Evolutionary conservation across 2,329 filamentous ascomycete species (phyloP), one percentile per base, ranked within the genome.

Genomic region (Penicillium sp.): DNA sequence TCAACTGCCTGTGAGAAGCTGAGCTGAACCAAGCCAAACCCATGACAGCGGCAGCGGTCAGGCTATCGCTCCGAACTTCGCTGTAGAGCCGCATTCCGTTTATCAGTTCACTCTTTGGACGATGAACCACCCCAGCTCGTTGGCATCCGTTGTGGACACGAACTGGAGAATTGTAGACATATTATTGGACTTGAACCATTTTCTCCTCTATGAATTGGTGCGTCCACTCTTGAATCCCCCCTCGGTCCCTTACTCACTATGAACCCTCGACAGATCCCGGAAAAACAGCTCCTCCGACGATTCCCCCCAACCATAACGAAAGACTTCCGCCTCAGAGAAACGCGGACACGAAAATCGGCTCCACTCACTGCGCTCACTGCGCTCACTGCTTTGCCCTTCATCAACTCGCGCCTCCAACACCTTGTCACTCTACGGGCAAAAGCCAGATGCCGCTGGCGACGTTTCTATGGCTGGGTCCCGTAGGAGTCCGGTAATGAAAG

Each of bases 381-480:
- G n/a, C n/a, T n/a, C n/a, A n/a, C 54, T 52, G 36, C 50, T 39
- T 40, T n/a, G 51, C 48, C 26, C 47, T 52, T 58, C 50, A 54
- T 48, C 48, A 40, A 45, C 51, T 54, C 48, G 43, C 28, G 42
- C 47, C 29, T 8, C 42, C 34, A 24, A 44, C 52, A 55, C 48
- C 52, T 18, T 31, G 26, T 50, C 29, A 56, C 58, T 48, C 24
- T 24, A 11, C 28, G 48, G 45, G 42, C 34, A 43, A 51, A 51
- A 65, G 57, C 66, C 72, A 69, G 70, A 79, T 80, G 77, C 71
- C 63, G 75, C 65, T 68, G 68, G 67, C 67, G 61, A 60, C 63
- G 65, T 67, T 69, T 74, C 75, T 72, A 80, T 80, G 78, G 77
- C 77, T 74, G 75, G 75, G 70, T 77, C 76, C 69, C 74, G 71